These are phyloP conservation scores for Candida odintsovae DNA, from an alignment of 805 yeast species.

Conservation along the genomic window DNA sequence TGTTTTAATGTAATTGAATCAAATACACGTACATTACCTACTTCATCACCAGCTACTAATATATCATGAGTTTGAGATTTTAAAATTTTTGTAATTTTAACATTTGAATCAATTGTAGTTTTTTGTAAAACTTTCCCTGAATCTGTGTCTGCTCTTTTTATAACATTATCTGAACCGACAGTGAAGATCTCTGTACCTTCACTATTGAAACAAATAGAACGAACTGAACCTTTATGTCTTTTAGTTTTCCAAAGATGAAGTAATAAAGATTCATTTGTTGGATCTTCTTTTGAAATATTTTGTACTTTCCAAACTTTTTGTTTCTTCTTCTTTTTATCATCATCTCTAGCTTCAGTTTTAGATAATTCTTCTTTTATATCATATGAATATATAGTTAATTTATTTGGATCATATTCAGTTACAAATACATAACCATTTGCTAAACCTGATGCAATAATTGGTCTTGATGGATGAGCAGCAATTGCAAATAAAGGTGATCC, in stretches of 20 bases:
- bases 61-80: slow-evolving; percentile 32
- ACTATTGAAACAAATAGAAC: slow-evolving; percentile 60
- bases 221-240: slow-evolving; percentile 85
- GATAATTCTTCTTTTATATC: slow-evolving; percentile 21
- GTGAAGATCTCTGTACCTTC: slow-evolving; percentile 50
- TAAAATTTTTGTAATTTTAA: slow-evolving; percentile 27
- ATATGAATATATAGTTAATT: slow-evolving; percentile 31
- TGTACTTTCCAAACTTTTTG: slow-evolving; percentile 43
- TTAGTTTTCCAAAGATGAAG: slow-evolving; percentile 70
- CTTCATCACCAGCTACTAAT: slow-evolving; percentile 58
- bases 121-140: slow-evolving; percentile 76
- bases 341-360: slow-evolving; percentile 21
- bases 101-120: slow-evolving; percentile 20
- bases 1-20: slow-evolving; percentile 48
- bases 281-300: slow-evolving; percentile 17
- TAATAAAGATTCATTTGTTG: slow-evolving; percentile 10
- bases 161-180: slow-evolving; percentile 72
- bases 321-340: slow-evolving; percentile 18
- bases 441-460: slow-evolving; percentile 63
- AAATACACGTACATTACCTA: slow-evolving; percentile 58
- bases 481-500: slow-evolving; percentile 68
- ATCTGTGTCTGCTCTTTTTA: slow-evolving; percentile 65
- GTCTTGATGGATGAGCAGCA: slow-evolving; percentile 72
- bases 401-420: slow-evolving; percentile 47
- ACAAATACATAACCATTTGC: slow-evolving; percentile 75